Percentiles rank a stretch among this genome's conserved stretches.
Conservation (phyloP, 495 filamentous ascomycete species). For the Aspergillus cristatus region DNA sequence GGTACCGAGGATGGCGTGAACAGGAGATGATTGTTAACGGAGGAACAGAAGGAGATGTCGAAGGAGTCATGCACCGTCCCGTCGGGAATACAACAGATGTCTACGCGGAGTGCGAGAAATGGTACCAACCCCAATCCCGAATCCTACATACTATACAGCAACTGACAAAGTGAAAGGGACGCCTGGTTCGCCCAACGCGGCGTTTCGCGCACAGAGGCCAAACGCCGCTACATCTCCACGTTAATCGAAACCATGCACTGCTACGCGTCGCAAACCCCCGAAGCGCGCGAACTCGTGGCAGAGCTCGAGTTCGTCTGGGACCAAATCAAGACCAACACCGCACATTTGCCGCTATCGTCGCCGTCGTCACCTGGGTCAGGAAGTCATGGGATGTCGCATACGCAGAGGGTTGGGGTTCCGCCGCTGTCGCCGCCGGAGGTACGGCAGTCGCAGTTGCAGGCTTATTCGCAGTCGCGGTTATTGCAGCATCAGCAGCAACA, state of each 20-base stretch:
- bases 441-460: too few relatives aligned
- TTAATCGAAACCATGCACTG: slow-evolving; percentile 94
- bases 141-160: background rate
- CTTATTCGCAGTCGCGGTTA: too few relatives aligned
- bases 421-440: too few relatives aligned
- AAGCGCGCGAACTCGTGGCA: slow-evolving; percentile 78
- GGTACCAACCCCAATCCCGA: too few relatives aligned
- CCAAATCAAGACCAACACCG: slow-evolving; percentile 79
- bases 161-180: slow-evolving; percentile 41
- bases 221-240: slow-evolving; percentile 84
- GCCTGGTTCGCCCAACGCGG: slow-evolving; percentile 85
- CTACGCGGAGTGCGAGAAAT: slow-evolving; percentile 51
- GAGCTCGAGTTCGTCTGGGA: slow-evolving; percentile 99
- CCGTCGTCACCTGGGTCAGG: slow-evolving; percentile 33
- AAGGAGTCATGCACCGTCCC: slow-evolving; percentile 83
- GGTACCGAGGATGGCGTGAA: background rate
- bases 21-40: background rate
- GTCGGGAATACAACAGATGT: slow-evolving; percentile 44
- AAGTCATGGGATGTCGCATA: too few relatives aligned
- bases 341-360: slow-evolving; percentile 48
- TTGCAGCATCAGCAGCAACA: too few relatives aligned
- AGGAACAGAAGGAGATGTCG: slow-evolving; percentile 77
- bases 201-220: slow-evolving; percentile 80
- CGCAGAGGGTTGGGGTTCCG: slow-evolving; percentile 23
- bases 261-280: slow-evolving; percentile 75